phyloP scores from a whole-genome alignment of 441 rosid species.

The Euphorbia celastroides region DNA sequence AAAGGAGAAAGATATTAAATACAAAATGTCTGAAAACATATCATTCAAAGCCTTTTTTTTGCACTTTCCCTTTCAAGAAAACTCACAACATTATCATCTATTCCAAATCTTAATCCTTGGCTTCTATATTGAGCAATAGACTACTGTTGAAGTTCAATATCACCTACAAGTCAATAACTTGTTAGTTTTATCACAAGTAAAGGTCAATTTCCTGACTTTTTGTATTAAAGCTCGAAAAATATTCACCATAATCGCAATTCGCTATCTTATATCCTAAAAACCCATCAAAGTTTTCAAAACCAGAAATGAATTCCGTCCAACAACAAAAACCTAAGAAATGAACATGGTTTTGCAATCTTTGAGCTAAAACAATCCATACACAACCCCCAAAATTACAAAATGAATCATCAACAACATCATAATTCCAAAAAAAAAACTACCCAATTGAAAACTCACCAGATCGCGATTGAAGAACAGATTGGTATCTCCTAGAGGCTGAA shows the following conservation, averaged over 20 bases:
- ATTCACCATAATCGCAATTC: constrained; percentile 2
- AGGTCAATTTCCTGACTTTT: neutral
- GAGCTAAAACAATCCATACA: neutral
- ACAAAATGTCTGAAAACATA: neutral
- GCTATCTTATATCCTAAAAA: constrained; percentile 4
- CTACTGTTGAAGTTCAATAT: neutral
- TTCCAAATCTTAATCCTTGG: neutral
- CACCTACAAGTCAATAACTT: neutral
- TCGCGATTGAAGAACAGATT: constrained; percentile 74
- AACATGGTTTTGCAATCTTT: constrained; percentile 6
- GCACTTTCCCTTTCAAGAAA: neutral
- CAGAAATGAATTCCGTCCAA: neutral
- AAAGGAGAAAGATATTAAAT: neutral
- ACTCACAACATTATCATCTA: neutral
- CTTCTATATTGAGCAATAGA: neutral
- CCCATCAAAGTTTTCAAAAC: constrained; percentile 6
- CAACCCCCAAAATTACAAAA: neutral
- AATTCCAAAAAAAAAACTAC: neutral
- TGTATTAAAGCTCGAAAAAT: too few relatives aligned
- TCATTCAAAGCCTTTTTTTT: neutral
- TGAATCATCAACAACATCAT: constrained; percentile 1
- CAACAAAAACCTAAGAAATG: neutral
- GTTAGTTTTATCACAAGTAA: neutral
- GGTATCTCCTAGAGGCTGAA: constrained; percentile 69
- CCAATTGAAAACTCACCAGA: constrained; percentile 43